Percentiles rank a stretch among this genome's conserved stretches.
Evolutionary conservation across 208 protist species (phyloP).

Genomic region (Trypanosoma congolense): DNA sequence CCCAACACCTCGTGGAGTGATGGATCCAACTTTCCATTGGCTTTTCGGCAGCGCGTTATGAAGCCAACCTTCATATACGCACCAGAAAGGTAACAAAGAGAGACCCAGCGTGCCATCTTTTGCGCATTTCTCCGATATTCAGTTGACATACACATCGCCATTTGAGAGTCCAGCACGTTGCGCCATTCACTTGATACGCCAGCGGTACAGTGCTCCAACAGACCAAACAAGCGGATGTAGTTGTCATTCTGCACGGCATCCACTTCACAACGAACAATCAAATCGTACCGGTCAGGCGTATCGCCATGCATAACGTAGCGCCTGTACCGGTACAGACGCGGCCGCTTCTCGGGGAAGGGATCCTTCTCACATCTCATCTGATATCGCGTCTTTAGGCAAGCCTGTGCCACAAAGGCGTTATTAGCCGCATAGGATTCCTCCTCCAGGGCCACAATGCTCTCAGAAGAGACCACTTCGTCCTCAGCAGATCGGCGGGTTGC

Average conservation of each 20-base stretch:
- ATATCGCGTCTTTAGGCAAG: constrained; percentile 47
- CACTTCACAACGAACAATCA: constrained; percentile 83
- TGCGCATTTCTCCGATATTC: constrained; percentile 61
- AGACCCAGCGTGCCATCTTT: constrained; percentile 87
- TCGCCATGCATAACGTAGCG: constrained; percentile 69
- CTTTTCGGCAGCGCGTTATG: constrained; percentile 39
- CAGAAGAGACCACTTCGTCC: constrained; percentile 35
- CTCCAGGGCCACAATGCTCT: constrained; percentile 59
- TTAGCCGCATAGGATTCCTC: constrained; percentile 71
- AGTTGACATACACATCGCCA: constrained; percentile 41
- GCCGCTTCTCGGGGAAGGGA: constrained; percentile 60
- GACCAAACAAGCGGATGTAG: constrained; percentile 68
- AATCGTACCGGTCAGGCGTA: constrained; percentile 64
- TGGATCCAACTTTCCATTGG: constrained; percentile 34
- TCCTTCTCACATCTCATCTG: constrained; percentile 50
- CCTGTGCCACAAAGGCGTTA: constrained; percentile 56
- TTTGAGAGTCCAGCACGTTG: constrained; percentile 43
- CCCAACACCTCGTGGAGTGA: constrained; percentile 52
- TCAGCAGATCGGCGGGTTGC: constrained; percentile 50
- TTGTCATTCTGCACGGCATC: constrained; percentile 61
- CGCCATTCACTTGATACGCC: constrained; percentile 40
- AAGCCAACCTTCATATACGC: constrained; percentile 84
- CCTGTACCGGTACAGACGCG: constrained; percentile 82
- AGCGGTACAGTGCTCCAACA: constrained; percentile 63
- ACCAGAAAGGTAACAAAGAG: constrained; percentile 67